Evolutionary conservation across 2,329 filamentous ascomycete species (phyloP).

Genomic region (Trichoderma simmonsii): DNA sequence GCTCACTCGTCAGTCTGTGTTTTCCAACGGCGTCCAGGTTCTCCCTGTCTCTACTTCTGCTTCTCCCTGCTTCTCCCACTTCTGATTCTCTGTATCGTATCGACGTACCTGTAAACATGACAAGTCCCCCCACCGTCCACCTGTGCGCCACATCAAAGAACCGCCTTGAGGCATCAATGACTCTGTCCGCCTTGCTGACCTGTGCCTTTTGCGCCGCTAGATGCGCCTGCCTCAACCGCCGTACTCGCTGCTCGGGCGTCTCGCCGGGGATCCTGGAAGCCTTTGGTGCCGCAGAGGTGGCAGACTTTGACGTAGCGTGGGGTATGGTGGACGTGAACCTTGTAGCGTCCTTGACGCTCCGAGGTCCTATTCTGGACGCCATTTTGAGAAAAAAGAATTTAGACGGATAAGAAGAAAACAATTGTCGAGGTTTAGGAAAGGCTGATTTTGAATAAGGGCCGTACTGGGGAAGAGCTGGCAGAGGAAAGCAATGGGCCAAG

Average conservation of each 20-base stretch:
- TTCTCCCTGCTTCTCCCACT: neutral
- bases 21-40: neutral
- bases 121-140: conserved; percentile 52
- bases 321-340: conserved; percentile 57
- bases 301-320: conserved; percentile 64
- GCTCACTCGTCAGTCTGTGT: neutral
- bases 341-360: conserved; percentile 75
- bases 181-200: conserved; percentile 50
- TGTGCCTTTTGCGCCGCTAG: conserved; percentile 61
- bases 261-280: conserved; percentile 44
- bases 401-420: neutral
- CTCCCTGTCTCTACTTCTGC: neutral
- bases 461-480: neutral
- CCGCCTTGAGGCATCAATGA: conserved; percentile 47
- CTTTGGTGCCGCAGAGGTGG: conserved; percentile 28
- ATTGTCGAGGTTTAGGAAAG: neutral
- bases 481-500: neutral
- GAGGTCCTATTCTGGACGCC: conserved; percentile 50
- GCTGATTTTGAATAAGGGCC: neutral
- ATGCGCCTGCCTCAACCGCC: conserved; percentile 64
- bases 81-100: neutral
- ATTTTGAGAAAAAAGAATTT: conserved; percentile 27
- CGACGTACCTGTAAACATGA: conserved; percentile 53
- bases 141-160: conserved; percentile 56
- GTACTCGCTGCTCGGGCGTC: conserved; percentile 67